Conservation (phyloP, 331 rosid species). For the Malus hybrid region DNA sequence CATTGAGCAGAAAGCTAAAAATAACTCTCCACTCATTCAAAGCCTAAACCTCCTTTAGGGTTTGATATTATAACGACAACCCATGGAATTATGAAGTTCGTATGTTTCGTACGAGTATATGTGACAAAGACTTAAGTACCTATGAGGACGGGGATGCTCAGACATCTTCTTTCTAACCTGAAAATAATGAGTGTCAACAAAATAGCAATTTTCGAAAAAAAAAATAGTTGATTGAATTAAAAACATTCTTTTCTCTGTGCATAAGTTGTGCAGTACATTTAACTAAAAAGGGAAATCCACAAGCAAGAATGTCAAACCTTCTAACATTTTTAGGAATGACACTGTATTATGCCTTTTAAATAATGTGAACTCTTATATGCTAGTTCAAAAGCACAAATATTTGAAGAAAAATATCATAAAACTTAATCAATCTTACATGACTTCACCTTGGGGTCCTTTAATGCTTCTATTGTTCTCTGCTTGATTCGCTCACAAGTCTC, state of each 20-base stretch:
- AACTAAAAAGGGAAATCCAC: neutral
- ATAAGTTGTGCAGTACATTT: neutral
- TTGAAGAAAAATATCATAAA: constrained; percentile 10
- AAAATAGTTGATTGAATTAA: neutral
- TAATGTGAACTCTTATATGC: neutral
- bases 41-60: neutral
- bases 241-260: neutral
- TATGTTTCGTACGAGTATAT: neutral
- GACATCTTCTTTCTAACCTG: constrained; percentile 84
- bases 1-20: neutral
- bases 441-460: constrained; percentile 93
- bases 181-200: constrained; percentile 13
- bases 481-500: constrained; percentile 72
- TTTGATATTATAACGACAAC: neutral
- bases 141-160: constrained; percentile 16
- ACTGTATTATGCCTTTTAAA: neutral
- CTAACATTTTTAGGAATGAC: neutral
- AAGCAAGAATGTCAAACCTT: neutral
- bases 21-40: neutral
- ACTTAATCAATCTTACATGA: constrained; percentile 49
- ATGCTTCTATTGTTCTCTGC: constrained; percentile 69
- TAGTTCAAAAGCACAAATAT: neutral
- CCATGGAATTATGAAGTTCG: neutral
- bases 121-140: neutral
- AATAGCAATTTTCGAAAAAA: constrained; percentile 1